A percentile compares a stretch with the other conserved stretches of the same genome.
phyloP scores from a whole-genome alignment of 192 early-diverging fungal species.

The Allomyces arbusculus region DNA sequence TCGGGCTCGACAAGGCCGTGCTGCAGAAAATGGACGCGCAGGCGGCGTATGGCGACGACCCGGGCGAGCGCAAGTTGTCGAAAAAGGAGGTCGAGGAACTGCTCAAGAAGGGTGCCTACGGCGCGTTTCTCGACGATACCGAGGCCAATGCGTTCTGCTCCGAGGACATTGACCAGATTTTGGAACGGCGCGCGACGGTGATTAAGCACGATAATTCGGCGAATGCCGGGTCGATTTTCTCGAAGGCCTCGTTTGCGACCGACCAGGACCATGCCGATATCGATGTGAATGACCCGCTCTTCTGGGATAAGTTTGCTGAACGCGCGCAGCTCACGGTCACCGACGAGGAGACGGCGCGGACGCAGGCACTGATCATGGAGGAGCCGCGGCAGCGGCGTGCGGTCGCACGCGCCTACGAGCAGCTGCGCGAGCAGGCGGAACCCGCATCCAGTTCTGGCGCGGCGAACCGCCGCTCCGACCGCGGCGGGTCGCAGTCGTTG shows the following conservation, averaged over 20 bases:
- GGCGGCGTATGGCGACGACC: conserved; percentile 11
- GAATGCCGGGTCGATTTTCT: conserved; percentile 53
- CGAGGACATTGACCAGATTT: conserved; percentile 73
- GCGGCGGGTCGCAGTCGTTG: not conserved
- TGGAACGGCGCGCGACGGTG: conserved; percentile 53
- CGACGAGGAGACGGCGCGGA: conserved; percentile 24
- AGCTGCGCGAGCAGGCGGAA: conserved; percentile 10
- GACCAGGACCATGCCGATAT: conserved; percentile 26
- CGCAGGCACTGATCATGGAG: conserved; percentile 41
- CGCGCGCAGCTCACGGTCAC: conserved; percentile 48
- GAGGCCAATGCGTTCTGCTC: conserved; percentile 51
- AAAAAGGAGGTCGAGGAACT: conserved; percentile 68
- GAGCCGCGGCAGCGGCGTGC: conserved; percentile 45
- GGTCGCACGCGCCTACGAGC: conserved; percentile 24
- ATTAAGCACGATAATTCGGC: conserved; percentile 50
- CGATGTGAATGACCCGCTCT: conserved; percentile 65
- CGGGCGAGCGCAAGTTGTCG: conserved; percentile 30
- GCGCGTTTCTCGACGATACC: conserved; percentile 67
- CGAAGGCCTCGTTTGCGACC: conserved; percentile 58
- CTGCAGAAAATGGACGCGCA: conserved; percentile 49
- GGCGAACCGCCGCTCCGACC: conserved; percentile 3
- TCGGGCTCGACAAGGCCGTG: conserved; percentile 59
- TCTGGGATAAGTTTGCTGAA: conserved; percentile 75
- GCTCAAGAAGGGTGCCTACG: conserved; percentile 75
- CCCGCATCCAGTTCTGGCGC: not conserved